These are phyloP conservation scores for Solanum chmielewskii DNA, from an alignment of 257 asterid species.

Conservation along the genomic window DNA sequence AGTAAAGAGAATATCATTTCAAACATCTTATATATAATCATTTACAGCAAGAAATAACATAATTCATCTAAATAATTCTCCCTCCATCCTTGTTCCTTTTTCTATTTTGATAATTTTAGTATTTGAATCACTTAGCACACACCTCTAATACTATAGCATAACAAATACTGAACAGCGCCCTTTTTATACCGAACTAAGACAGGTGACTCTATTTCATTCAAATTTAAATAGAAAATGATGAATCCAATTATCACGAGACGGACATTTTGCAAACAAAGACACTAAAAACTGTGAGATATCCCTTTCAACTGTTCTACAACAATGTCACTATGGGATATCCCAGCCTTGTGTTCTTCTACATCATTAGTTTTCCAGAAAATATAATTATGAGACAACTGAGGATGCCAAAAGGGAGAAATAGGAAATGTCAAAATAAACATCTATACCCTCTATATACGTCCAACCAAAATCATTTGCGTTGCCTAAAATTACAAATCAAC, in stretches of 20 bases:
- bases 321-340: not conserved
- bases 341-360: not conserved
- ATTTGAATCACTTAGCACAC: not conserved
- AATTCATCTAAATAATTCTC: not conserved
- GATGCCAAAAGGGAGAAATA: not conserved
- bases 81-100: not conserved
- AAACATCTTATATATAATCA: not conserved
- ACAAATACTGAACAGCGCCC: not conserved
- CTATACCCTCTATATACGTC: conserved; percentile 21
- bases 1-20: not conserved
- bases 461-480: conserved; percentile 15
- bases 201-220: not conserved
- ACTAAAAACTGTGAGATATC: not conserved
- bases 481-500: conserved; percentile 12
- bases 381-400: not conserved
- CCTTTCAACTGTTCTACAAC: not conserved
- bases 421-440: conserved; percentile 1
- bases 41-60: not conserved
- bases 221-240: not conserved
- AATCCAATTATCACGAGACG: not conserved
- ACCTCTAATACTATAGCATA: too few species aligned
- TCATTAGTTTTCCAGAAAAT: not conserved
- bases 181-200: not conserved
- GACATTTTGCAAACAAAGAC: not conserved
- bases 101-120: too few species aligned